Evolutionary conservation across 164 flowering plant species (phyloP).

Genomic region (Stephania yunnanensis): DNA sequence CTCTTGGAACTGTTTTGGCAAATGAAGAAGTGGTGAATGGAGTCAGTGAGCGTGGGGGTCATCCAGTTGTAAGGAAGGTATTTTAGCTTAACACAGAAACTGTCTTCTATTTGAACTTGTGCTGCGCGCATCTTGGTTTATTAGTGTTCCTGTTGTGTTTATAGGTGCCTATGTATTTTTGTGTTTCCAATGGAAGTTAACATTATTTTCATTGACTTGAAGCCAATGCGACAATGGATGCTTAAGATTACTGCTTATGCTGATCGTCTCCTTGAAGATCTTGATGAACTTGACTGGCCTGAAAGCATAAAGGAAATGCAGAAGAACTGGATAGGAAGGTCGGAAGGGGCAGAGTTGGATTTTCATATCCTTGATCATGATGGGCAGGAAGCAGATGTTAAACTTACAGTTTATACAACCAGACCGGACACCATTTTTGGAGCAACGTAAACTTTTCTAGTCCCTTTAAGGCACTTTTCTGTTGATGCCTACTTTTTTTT

Average conservation of each 20-base stretch:
- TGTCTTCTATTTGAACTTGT: conserved; percentile 3
- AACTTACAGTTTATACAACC: conserved; percentile 80
- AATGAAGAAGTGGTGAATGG: conserved; percentile 98
- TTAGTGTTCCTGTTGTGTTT: conserved; percentile 9
- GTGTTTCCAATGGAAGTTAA: conserved; percentile 44
- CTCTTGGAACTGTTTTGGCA: conserved; percentile 95
- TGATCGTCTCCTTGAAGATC: conserved; percentile 94
- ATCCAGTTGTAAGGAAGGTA: conserved; percentile 96
- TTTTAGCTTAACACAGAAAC: neutral
- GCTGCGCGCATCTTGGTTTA: too few relatives aligned
- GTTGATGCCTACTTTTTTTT: neutral
- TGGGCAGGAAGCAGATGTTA: conserved; percentile 47
- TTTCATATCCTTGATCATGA: conserved; percentile 50
- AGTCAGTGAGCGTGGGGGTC: conserved; percentile 95
- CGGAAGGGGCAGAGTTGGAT: conserved; percentile 90
- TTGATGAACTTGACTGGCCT: conserved; percentile 96
- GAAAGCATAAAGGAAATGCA: conserved; percentile 98
- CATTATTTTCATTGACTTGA: conserved; percentile 58
- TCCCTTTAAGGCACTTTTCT: neutral
- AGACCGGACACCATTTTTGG: conserved; percentile 97
- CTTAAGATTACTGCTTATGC: conserved; percentile 97
- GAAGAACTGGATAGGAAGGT: conserved; percentile 95
- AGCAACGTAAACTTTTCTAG: conserved; percentile 59
- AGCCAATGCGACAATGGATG: conserved; percentile 99
- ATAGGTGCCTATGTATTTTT: conserved; percentile 9